Conservation (phyloP, 1,284 basidiomycete species). For the Pseudozyma sp. region DNA sequence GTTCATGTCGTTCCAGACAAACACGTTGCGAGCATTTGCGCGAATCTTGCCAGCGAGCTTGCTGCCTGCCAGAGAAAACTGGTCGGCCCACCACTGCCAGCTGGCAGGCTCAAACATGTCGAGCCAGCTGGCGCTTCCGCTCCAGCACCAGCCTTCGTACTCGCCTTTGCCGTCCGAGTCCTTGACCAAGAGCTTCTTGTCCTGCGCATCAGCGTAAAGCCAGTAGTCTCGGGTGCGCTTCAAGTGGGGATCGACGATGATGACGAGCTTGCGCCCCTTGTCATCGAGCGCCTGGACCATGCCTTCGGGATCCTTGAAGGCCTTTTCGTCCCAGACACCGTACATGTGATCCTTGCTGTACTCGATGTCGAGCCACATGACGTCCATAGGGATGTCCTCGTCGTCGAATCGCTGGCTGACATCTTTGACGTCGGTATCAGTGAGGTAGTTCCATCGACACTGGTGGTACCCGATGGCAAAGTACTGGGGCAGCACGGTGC, state of each 20-base stretch:
- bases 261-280: conserved; percentile 92
- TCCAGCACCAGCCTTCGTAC: conserved; percentile 99
- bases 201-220: conserved; percentile 85
- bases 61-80: conserved; percentile 49
- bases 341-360: conserved; percentile 89
- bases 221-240: conserved; percentile 85
- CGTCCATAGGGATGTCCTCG: conserved; percentile 93
- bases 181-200: conserved; percentile 84
- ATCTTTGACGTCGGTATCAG: conserved; percentile 85
- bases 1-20: conserved; percentile 99
- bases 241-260: conserved; percentile 95
- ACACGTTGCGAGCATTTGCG: conserved; percentile 73
- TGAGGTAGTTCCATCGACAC: conserved; percentile 98
- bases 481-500: conserved; percentile 85
- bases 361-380: conserved; percentile 99
- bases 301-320: conserved; percentile 90
- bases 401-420: conserved; percentile 90
- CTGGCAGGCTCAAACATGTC: conserved; percentile 93
- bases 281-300: conserved; percentile 92
- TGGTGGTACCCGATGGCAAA: conserved; percentile 97
- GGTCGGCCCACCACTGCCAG: conserved; percentile 85
- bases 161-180: conserved; percentile 79
- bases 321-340: conserved; percentile 93
- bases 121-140: conserved; percentile 92
- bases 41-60: conserved; percentile 49